Evolutionary conservation across 2,329 filamentous ascomycete species (phyloP).

Genomic region (Dryadomyces sulphureus): DNA sequence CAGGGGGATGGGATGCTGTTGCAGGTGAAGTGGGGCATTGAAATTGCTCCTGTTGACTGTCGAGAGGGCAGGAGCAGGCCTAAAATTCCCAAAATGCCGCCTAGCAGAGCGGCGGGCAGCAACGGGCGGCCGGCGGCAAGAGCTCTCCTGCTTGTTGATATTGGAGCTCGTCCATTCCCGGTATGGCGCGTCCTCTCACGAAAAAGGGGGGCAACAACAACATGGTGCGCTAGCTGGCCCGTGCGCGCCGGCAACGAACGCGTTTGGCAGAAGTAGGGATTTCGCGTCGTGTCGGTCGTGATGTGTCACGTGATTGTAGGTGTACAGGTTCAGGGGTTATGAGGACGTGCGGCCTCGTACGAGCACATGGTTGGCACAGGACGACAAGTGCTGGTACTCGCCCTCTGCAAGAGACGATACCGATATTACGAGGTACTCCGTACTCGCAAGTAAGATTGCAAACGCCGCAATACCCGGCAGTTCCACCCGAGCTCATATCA

Average conservation of each 20-base stretch:
- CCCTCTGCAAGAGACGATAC: too few relatives aligned
- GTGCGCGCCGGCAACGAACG: constrained; percentile 5
- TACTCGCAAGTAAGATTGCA: too few relatives aligned
- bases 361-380: not conserved
- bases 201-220: constrained; percentile 2
- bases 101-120: not conserved
- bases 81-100: too few relatives aligned
- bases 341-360: not conserved
- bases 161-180: not conserved
- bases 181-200: constrained; percentile 1
- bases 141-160: constrained; percentile 2
- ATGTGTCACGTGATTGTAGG: not conserved
- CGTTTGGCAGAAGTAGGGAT: not conserved
- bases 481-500: too few relatives aligned
- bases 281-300: not conserved
- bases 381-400: too few relatives aligned
- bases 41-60: not conserved
- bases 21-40: constrained; percentile 2
- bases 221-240: constrained; percentile 6
- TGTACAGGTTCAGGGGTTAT: not conserved
- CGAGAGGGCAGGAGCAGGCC: constrained; percentile 1
- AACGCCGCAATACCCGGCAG: too few relatives aligned
- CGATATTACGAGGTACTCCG: too few relatives aligned
- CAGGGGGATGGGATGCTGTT: constrained; percentile 4
- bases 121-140: too few relatives aligned